A percentile compares a stretch with the other conserved stretches of the same genome.
Conservation (phyloP, 257 asterid species). For the Anisodus acutangulus region DNA sequence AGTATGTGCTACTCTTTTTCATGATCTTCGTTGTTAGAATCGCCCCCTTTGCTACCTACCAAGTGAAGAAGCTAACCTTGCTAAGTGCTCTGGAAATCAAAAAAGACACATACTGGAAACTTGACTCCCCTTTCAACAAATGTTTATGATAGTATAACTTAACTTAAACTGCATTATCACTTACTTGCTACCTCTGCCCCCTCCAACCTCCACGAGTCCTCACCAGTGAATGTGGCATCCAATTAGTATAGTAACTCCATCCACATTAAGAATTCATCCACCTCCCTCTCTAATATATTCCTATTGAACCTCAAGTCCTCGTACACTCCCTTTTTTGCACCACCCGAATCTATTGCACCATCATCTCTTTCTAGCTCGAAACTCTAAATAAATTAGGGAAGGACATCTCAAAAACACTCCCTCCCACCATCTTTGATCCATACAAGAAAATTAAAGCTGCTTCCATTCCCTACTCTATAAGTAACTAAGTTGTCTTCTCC, state of each 20-base stretch:
- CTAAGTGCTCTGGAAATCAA: background rate
- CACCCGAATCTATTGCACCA: background rate
- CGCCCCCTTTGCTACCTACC: background rate
- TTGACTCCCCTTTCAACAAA: background rate
- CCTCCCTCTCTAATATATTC: background rate
- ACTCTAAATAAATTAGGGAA: too few relatives aligned
- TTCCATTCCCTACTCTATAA: background rate
- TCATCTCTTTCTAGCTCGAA: too few relatives aligned
- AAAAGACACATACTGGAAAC: background rate
- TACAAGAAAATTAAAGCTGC: background rate
- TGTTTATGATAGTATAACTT: background rate
- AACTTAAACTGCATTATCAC: constrained; percentile 12
- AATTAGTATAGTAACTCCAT: background rate
- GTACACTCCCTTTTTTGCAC: background rate
- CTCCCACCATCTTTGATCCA: background rate
- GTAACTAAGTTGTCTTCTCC: background rate
- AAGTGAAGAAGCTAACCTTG: background rate
- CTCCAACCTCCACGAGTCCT: background rate
- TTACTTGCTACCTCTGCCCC: background rate
- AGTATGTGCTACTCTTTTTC: background rate
- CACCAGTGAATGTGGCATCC: background rate
- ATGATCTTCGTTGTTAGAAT: background rate
- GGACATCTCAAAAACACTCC: too few relatives aligned
- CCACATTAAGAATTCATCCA: background rate
- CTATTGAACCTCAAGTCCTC: background rate